Evolutionary conservation across 805 yeast species (phyloP).

Genomic region (Zygosaccharomyces siamensis): DNA sequence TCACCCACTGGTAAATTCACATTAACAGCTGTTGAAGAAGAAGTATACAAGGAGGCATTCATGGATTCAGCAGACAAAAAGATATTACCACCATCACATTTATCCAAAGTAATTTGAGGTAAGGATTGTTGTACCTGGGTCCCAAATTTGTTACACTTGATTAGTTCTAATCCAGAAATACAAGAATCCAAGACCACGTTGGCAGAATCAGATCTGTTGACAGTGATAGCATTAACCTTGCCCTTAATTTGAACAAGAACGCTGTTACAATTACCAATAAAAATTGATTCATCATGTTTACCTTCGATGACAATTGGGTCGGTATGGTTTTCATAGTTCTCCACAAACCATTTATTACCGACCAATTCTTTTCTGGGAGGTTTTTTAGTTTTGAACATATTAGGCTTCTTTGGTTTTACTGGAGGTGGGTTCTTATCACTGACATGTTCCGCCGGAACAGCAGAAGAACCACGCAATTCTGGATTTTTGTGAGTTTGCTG

Average conservation of each 20-base stretch:
- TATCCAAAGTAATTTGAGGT: slow-evolving; percentile 83
- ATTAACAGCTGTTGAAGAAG: slow-evolving; percentile 80
- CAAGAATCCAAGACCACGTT: slow-evolving; percentile 80
- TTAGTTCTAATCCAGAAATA: slow-evolving; percentile 82
- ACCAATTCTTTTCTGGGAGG: slow-evolving; percentile 66
- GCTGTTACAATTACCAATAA: slow-evolving; percentile 74
- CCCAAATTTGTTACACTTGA: slow-evolving; percentile 76
- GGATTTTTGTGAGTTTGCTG: slow-evolving; percentile 95
- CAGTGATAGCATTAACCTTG: slow-evolving; percentile 81
- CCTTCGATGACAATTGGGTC: slow-evolving; percentile 62
- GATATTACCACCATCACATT: slow-evolving; percentile 78
- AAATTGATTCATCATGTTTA: slow-evolving; percentile 81
- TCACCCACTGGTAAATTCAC: slow-evolving; percentile 73
- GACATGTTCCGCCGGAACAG: slow-evolving; percentile 39
- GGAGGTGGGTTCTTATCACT: slow-evolving; percentile 50
- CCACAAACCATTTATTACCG: slow-evolving; percentile 87
- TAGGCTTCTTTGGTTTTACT: slow-evolving; percentile 79
- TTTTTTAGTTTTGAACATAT: slow-evolving; percentile 46
- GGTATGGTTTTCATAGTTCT: slow-evolving; percentile 63
- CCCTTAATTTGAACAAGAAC: slow-evolving; percentile 80
- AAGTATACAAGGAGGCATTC: slow-evolving; percentile 72
- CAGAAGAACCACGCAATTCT: slow-evolving; percentile 56
- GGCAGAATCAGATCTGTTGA: slow-evolving; percentile 64
- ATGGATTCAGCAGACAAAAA: slow-evolving; percentile 72
- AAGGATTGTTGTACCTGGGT: slow-evolving; percentile 77